These are phyloP conservation scores for Trichoderma pleuroti DNA, from an alignment of 2,329 filamentous ascomycete species.

Conservation along the genomic window DNA sequence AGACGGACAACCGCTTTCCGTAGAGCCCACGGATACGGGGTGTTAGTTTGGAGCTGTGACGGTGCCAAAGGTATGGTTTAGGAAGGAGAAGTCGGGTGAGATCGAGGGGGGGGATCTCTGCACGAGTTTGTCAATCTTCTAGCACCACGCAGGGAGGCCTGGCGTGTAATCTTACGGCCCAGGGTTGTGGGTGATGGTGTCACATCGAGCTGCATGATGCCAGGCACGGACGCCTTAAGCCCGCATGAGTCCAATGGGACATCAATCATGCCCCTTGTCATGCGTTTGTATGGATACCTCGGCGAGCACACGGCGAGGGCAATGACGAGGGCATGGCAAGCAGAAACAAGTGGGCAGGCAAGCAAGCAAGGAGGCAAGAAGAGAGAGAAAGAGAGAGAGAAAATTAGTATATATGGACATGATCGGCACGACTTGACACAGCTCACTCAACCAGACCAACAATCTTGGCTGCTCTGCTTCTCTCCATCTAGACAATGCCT, in stretches of 20 bases:
- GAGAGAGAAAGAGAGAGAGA: background rate
- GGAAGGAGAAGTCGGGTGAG: background rate
- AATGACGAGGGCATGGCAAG: background rate
- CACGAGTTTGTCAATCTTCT: background rate
- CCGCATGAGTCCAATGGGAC: background rate
- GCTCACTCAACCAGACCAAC: background rate
- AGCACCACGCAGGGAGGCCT: background rate
- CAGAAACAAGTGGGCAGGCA: background rate
- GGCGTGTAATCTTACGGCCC: background rate
- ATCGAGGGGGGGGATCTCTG: slow-evolving; percentile 7
- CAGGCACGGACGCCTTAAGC: slow-evolving; percentile 9
- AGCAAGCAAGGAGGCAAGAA: background rate
- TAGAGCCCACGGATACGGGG: background rate
- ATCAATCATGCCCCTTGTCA: background rate
- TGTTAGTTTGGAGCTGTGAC: background rate
- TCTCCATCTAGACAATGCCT: slow-evolving; percentile 14
- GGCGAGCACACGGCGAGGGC: background rate
- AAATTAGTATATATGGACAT: slow-evolving; percentile 9
- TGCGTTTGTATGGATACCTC: background rate
- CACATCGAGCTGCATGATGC: slow-evolving; percentile 11
- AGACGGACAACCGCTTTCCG: background rate
- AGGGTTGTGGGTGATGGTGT: slow-evolving; percentile 1
- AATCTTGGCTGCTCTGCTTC: background rate
- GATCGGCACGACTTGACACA: background rate
- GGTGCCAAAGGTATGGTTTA: background rate